A percentile compares a stretch with the other conserved stretches of the same genome.
phyloP scores from a whole-genome alignment of 2,329 filamentous ascomycete genomes.

The Beauveria sp. region DNA sequence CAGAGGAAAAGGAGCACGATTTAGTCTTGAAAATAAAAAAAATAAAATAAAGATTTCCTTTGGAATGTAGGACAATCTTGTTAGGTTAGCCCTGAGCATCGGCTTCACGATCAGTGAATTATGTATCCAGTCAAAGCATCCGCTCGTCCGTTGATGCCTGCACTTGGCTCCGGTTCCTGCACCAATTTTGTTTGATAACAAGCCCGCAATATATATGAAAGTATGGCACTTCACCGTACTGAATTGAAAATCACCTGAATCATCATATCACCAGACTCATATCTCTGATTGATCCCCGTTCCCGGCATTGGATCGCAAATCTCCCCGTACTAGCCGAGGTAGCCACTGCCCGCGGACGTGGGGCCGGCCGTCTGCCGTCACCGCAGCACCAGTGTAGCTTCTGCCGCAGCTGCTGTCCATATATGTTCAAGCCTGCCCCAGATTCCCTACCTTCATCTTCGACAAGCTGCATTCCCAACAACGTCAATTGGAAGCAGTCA shows the following conservation, averaged over 20 bases:
- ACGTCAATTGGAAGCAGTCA: constrained; percentile 6
- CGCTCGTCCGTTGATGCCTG: background rate
- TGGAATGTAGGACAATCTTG: too few species aligned
- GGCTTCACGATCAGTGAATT: too few species aligned
- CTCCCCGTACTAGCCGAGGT: constrained; percentile 4
- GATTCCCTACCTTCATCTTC: background rate
- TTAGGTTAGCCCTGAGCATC: too few species aligned
- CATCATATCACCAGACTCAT: too few species aligned
- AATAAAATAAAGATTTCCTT: too few species aligned
- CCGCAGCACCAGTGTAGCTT: background rate
- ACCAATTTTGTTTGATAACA: too few species aligned
- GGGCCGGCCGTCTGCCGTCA: background rate
- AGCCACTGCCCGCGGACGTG: constrained; percentile 1
- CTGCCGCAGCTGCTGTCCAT: background rate
- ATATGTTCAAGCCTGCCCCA: background rate
- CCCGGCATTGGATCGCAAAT: background rate
- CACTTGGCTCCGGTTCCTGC: too few species aligned
- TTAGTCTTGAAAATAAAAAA: too few species aligned
- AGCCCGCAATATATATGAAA: too few species aligned
- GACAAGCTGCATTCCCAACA: background rate
- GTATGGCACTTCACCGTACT: too few species aligned
- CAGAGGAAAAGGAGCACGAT: too few species aligned
- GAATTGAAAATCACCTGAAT: too few species aligned
- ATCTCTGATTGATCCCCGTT: background rate
- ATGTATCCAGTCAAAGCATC: background rate